Evolutionary conservation across 139 green algal species (phyloP), one percentile per base, ranked within the genome.

Genomic region (Helicosporidium sp.): DNA sequence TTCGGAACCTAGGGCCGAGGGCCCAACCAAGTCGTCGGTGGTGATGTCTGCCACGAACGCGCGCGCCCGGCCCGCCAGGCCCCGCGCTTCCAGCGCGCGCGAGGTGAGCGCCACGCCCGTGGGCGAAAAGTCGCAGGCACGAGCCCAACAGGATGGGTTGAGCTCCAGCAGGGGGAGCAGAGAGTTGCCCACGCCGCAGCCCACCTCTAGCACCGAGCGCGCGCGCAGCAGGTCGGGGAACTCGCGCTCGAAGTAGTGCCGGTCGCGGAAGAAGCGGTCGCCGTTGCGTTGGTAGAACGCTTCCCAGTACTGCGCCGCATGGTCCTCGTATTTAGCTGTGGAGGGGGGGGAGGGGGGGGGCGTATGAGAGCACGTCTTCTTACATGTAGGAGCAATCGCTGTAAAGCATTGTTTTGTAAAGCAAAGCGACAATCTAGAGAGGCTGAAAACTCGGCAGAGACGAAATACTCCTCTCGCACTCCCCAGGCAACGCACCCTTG

Each of bases 101-200:
- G 36, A 35, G 25, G 60, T 65, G 16, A 96, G 72, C 3, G 93
- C 46, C 10, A 96, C 58, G 0, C 83, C 87, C 1, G 43, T 54
- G 2, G 67, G 35, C 6, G 82, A 79, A 55, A 93, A 95, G 59
- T 96, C 87, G 57, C 78, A 93, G 29, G 77, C 81, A 48, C 80
- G 85, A 5, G 92, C 64, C 5, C 23, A 13, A 12, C 68, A 46
- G 5, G 63, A 19, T 0, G 66, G 58, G 55, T 89, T 79, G 23
- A 68, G 6, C 29, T 84, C 73, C 7, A 92, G 54, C 39, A 96
- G 55, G 0, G 87, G 87, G 53, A 76, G 94, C 20, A 81, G 56
- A 15, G 79, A 77, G 68, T 96, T 97, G 49, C 87, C 87, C 1
- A 72, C 83, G 6, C 87, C 87, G 57, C 87, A 97, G 18, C 87